Conservation (phyloP, 2,329 filamentous ascomycete genomes). For the Lasiodiplodia gonubiensis region DNA sequence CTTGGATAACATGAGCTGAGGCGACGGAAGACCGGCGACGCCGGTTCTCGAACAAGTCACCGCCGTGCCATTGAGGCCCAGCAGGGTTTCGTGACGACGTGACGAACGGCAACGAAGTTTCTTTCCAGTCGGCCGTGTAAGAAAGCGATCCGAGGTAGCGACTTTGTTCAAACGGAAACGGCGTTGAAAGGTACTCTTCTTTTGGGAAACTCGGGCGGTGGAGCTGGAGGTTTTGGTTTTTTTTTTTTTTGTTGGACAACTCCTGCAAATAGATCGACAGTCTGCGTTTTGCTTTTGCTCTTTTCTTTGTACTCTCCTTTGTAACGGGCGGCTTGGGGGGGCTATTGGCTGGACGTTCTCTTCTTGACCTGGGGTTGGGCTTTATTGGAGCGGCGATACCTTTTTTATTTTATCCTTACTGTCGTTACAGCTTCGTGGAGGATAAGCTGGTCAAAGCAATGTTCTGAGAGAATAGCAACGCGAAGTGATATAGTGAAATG, state of each 20-base stretch:
- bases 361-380: conserved; percentile 9
- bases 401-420: conserved; percentile 23
- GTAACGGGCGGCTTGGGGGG: conserved; percentile 4
- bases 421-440: conserved; percentile 23
- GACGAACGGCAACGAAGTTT: conserved; percentile 22
- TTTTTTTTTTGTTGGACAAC: not conserved
- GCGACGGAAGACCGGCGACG: not conserved
- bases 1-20: conserved; percentile 14
- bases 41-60: not conserved
- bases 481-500: conserved; percentile 19
- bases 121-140: conserved; percentile 22
- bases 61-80: not conserved
- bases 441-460: conserved; percentile 16
- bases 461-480: not conserved
- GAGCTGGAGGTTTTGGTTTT: not conserved
- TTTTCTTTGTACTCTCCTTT: conserved; percentile 23
- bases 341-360: conserved; percentile 6
- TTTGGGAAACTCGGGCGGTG: conserved; percentile 7
- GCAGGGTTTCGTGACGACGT: conserved; percentile 18
- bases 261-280: conserved; percentile 11
- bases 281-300: conserved; percentile 16
- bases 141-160: conserved; percentile 14
- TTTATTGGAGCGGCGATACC: conserved; percentile 16
- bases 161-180: conserved; percentile 24
- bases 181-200: conserved; percentile 14